These are phyloP conservation scores for Dendrobium chrysotoxum DNA, from an alignment of 106 monocot species.

Conservation along the genomic window DNA sequence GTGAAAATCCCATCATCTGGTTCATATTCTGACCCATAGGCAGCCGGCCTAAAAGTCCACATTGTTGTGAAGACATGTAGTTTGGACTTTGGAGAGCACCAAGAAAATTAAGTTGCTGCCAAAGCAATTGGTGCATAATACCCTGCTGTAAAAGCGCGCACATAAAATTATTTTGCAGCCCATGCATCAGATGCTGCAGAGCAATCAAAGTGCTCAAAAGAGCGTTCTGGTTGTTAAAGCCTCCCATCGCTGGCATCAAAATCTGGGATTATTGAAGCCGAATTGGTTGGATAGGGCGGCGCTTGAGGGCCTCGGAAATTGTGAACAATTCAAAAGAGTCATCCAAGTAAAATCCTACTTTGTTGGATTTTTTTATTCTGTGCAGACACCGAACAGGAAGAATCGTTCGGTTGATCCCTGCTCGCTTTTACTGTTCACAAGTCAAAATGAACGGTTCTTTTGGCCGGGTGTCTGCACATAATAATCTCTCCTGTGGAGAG, in stretches of 20 bases:
- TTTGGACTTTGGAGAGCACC: slow-evolving; percentile 1
- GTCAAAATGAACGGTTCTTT: too few species aligned
- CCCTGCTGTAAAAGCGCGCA: neutral
- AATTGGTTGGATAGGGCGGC: neutral
- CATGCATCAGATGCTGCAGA: slow-evolving; percentile 1
- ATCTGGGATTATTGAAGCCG: slow-evolving; percentile 2
- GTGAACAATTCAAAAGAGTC: neutral
- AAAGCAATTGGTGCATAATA: neutral
- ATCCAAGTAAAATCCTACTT: neutral
- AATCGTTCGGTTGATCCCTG: too few species aligned
- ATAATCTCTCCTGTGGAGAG: neutral
- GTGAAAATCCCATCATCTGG: slow-evolving; percentile 3
- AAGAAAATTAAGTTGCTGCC: slow-evolving; percentile 4
- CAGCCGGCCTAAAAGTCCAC: neutral
- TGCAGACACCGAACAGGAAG: too few species aligned
- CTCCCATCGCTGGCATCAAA: neutral
- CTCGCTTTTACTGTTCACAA: too few species aligned
- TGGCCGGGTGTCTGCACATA: too few species aligned
- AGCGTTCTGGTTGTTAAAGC: neutral
- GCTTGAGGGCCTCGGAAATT: neutral
- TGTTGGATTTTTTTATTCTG: too few species aligned
- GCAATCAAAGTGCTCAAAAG: neutral
- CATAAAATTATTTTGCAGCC: neutral
- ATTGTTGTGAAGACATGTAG: neutral
- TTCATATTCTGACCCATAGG: slow-evolving; percentile 1